These are phyloP conservation scores for Sequoiadendron giganteum DNA, from an alignment of 75 land plant genomes.

Conservation along the genomic window DNA sequence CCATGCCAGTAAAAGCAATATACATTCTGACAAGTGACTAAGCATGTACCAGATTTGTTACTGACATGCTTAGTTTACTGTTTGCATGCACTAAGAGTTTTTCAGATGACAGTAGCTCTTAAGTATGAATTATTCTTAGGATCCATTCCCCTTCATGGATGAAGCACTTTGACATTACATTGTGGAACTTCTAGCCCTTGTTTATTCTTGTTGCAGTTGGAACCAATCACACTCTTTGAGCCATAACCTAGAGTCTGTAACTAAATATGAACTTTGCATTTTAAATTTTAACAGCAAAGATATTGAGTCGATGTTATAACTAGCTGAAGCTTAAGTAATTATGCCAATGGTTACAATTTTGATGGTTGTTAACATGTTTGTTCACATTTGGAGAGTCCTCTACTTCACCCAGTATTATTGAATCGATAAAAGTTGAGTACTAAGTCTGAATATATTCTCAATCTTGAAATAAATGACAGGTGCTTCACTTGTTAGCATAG, in stretches of 20 bases:
- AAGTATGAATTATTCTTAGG: background rate
- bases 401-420: background rate
- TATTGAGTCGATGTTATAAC: background rate
- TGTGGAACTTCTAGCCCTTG: background rate
- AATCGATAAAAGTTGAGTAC: background rate
- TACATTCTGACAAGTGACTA: background rate
- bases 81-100: background rate
- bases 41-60: background rate
- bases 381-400: background rate
- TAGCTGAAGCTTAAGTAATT: background rate
- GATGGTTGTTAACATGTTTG: background rate
- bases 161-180: background rate
- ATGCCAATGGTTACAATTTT: background rate
- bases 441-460: background rate
- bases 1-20: background rate
- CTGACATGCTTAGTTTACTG: background rate
- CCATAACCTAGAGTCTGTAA: background rate
- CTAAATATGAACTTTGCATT: background rate
- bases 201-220: background rate
- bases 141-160: background rate
- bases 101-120: background rate
- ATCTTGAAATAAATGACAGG: background rate
- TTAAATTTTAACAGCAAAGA: background rate
- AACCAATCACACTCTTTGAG: background rate
- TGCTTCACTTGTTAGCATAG: background rate